Conservation (phyloP, 371 early-diverging fungal species). For the Chytridium lagenaria region DNA sequence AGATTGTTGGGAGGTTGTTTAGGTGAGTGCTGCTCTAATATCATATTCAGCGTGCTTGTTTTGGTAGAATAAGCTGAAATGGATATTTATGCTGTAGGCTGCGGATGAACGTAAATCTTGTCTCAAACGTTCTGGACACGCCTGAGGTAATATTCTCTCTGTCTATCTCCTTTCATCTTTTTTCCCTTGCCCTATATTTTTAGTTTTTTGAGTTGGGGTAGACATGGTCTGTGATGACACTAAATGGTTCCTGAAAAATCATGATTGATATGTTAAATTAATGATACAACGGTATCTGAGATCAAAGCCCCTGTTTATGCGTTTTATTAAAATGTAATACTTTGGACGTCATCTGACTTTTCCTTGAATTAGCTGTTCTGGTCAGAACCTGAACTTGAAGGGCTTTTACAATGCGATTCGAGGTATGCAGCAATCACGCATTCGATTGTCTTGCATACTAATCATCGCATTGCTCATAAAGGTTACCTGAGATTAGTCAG, state of each 20-base stretch:
- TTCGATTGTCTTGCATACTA: neutral
- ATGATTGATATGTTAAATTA: no score
- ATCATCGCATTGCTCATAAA: neutral
- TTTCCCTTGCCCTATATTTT: neutral
- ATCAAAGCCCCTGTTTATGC: no score
- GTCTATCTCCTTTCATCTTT: neutral
- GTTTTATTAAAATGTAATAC: no score
- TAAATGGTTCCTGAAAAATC: no score
- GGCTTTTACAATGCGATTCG: slow-evolving; percentile 59
- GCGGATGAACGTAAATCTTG: slow-evolving; percentile 60
- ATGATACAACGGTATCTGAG: no score
- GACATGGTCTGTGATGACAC: no score
- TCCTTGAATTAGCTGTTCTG: slow-evolving; percentile 53
- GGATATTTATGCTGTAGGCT: slow-evolving; percentile 18
- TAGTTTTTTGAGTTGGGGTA: no score
- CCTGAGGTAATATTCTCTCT: slow-evolving; percentile 30
- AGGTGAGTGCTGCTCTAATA: neutral
- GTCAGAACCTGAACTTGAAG: slow-evolving; percentile 55
- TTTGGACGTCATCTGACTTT: neutral
- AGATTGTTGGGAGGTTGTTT: slow-evolving; percentile 56
- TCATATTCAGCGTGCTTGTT: no score
- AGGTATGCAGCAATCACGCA: slow-evolving; percentile 27
- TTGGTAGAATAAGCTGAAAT: slow-evolving; percentile 38
- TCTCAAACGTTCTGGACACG: slow-evolving; percentile 56
- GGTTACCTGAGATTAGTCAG: slow-evolving; percentile 60